Conservation (phyloP, 768 basidiomycete species). For the Russula griseocarnosa region DNA sequence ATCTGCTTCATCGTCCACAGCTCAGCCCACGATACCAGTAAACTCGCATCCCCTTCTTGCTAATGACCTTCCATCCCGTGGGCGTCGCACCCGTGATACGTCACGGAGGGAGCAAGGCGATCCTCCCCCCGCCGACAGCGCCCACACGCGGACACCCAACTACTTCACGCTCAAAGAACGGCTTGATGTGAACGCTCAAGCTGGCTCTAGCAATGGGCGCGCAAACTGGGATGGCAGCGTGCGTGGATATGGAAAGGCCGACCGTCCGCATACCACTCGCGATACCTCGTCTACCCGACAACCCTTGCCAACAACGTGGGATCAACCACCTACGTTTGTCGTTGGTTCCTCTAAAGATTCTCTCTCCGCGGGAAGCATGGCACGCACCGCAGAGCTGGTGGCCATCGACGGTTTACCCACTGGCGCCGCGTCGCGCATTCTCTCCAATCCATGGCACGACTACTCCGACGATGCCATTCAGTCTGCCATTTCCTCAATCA, state of each 20-base stretch:
- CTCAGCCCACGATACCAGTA: slow-evolving; percentile 46
- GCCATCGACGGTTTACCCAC: slow-evolving; percentile 15
- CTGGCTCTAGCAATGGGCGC: slow-evolving; percentile 31
- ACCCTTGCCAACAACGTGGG: slow-evolving; percentile 43
- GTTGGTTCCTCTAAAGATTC: slow-evolving; percentile 27
- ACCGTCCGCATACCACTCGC: slow-evolving; percentile 33
- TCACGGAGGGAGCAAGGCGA: slow-evolving; percentile 35
- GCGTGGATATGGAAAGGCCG: slow-evolving; percentile 49
- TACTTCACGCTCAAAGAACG: slow-evolving; percentile 64
- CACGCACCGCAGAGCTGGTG: slow-evolving; percentile 11
- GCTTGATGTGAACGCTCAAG: slow-evolving; percentile 44
- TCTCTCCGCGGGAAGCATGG: slow-evolving; percentile 1
- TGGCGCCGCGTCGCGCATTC: slow-evolving; percentile 44
- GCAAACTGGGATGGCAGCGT: slow-evolving; percentile 53
- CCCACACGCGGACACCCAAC: slow-evolving; percentile 40
- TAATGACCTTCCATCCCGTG: slow-evolving; percentile 44
- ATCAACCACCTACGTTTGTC: slow-evolving; percentile 29
- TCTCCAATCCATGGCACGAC: slow-evolving; percentile 72
- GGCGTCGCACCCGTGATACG: slow-evolving; percentile 50
- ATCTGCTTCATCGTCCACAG: slow-evolving; percentile 30
- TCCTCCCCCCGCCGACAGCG: slow-evolving; percentile 22
- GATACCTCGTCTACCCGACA: slow-evolving; percentile 35
- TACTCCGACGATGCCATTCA: slow-evolving; percentile 74
- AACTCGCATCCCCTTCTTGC: slow-evolving; percentile 69
- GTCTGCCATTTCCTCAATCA: slow-evolving; percentile 51